phyloP scores from a whole-genome alignment of 345 rosid genomes.

The Hypericum androsaemum region DNA sequence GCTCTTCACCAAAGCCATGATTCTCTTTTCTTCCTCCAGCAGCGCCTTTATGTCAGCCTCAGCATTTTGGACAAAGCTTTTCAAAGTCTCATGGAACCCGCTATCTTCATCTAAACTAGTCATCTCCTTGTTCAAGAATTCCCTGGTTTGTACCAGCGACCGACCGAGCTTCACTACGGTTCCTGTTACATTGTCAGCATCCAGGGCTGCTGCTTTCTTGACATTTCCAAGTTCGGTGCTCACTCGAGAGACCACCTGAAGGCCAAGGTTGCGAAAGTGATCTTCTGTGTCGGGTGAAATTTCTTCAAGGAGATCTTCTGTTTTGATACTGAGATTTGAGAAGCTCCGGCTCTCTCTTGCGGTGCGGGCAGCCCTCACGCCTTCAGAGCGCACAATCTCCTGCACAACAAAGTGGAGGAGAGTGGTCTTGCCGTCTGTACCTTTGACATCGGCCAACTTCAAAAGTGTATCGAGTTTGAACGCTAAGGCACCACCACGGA shows the following conservation, averaged over 20 bases:
- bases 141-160: slow-evolving; percentile 39
- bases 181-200: slow-evolving; percentile 70
- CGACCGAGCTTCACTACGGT: slow-evolving; percentile 60
- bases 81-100: slow-evolving; percentile 60
- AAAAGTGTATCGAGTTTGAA: slow-evolving; percentile 78
- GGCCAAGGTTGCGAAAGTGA: slow-evolving; percentile 64
- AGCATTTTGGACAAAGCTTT: slow-evolving; percentile 70
- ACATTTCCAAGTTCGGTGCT: slow-evolving; percentile 75
- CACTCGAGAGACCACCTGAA: slow-evolving; percentile 67
- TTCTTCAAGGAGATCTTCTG: slow-evolving; percentile 70
- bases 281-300: slow-evolving; percentile 49
- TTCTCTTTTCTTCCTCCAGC: slow-evolving; percentile 77
- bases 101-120: slow-evolving; percentile 53
- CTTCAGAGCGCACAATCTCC: slow-evolving; percentile 13
- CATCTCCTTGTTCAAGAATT: slow-evolving; percentile 70
- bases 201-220: slow-evolving; percentile 76
- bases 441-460: slow-evolving; percentile 12
- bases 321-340: slow-evolving; percentile 39
- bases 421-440: slow-evolving; percentile 12
- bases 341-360: slow-evolving; percentile 58
- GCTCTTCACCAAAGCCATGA: slow-evolving; percentile 75
- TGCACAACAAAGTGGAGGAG: slow-evolving; percentile 9
- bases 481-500: slow-evolving; percentile 11
- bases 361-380: slow-evolving; percentile 71
- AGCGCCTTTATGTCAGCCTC: slow-evolving; percentile 52